Conservation (phyloP, 495 filamentous ascomycete species). For the Coniosporium apollinis region DNA sequence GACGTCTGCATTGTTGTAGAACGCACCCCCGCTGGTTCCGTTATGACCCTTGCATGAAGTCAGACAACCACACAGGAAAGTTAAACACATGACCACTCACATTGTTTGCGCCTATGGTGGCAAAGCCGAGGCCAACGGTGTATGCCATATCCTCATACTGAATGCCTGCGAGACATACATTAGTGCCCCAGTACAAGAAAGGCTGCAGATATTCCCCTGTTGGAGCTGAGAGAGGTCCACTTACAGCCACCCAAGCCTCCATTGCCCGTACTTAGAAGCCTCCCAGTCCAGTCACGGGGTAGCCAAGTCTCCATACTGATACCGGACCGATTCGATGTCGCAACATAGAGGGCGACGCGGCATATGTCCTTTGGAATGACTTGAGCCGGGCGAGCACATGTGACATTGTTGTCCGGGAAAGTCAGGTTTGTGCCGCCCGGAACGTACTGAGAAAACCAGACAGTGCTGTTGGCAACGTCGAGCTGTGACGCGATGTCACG, state of each 20-base stretch:
- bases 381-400: conserved; percentile 28
- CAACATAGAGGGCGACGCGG: conserved; percentile 37
- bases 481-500: not conserved
- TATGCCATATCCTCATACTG: conserved; percentile 17
- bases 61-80: conserved; percentile 5
- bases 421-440: conserved; percentile 31
- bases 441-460: conserved; percentile 22
- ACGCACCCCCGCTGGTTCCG: conserved; percentile 32
- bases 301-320: conserved; percentile 44
- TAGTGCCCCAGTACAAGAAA: not conserved
- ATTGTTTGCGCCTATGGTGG: conserved; percentile 28
- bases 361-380: conserved; percentile 32
- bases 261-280: conserved; percentile 19
- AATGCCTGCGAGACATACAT: conserved; percentile 4
- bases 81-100: conserved; percentile 7
- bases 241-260: conserved; percentile 18
- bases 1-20: conserved; percentile 35
- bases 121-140: conserved; percentile 31
- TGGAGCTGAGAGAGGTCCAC: not conserved
- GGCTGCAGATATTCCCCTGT: not conserved
- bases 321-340: conserved; percentile 35
- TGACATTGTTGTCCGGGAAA: conserved; percentile 29
- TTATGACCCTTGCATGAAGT: conserved; percentile 39
- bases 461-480: not conserved
- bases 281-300: conserved; percentile 24